Evolutionary conservation across 257 asterid genomes (phyloP).

Genomic region (Solanum pimpinellifolium): DNA sequence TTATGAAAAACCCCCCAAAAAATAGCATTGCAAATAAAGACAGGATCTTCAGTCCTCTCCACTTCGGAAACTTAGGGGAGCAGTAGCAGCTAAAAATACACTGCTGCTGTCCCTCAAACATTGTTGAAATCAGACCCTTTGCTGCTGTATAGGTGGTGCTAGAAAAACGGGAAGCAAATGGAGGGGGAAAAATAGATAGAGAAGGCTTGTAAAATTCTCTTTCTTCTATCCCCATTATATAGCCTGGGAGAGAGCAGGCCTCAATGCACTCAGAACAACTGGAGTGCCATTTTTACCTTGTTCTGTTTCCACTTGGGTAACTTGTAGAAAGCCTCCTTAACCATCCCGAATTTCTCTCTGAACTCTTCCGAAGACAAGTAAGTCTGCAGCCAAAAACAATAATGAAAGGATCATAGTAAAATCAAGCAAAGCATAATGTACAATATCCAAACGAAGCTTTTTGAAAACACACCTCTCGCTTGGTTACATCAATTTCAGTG

Average conservation of each 20-base stretch:
- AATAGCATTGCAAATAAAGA: conserved; percentile 17
- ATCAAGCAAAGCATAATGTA: not conserved
- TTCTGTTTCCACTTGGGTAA: conserved; percentile 99
- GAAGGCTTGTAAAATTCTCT: conserved; percentile 18
- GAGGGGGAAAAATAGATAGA: not conserved
- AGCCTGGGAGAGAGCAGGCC: conserved; percentile 6
- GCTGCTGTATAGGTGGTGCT: conserved; percentile 8
- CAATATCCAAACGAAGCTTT: not conserved
- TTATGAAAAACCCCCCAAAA: not conserved
- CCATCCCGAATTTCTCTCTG: conserved; percentile 75
- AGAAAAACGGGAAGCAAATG: not conserved
- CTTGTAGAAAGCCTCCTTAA: conserved; percentile 64
- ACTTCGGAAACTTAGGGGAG: conserved; percentile 23
- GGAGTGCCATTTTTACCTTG: conserved; percentile 87
- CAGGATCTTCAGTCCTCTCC: conserved; percentile 9
- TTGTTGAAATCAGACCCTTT: conserved; percentile 12
- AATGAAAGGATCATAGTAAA: not conserved
- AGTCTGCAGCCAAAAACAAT: conserved; percentile 32
- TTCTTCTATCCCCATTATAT: conserved; percentile 13
- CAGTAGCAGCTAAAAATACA: conserved; percentile 62
- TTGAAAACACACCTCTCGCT: conserved; percentile 65
- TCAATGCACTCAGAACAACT: conserved; percentile 40
- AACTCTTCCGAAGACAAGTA: conserved; percentile 75
- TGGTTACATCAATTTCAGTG: conserved; percentile 69
- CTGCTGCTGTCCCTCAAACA: conserved; percentile 34